These are phyloP conservation scores for Aristolochia californica DNA, from an alignment of 164 flowering plant species.

Conservation along the genomic window DNA sequence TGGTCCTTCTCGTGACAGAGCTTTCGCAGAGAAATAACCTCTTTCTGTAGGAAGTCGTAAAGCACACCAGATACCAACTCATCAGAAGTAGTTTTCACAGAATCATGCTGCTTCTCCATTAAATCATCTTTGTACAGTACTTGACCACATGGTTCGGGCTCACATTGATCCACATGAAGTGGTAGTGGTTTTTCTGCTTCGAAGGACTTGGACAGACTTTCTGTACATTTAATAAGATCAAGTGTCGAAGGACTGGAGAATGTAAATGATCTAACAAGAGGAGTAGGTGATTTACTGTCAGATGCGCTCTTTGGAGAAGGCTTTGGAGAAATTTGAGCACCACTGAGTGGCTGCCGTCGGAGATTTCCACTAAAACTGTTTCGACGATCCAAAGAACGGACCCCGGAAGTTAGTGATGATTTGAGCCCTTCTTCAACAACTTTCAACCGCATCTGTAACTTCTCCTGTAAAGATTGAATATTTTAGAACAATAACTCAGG, in stretches of 20 bases:
- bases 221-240: conserved; percentile 2
- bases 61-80: conserved; percentile 20
- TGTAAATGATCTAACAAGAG: conserved; percentile 23
- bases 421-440: conserved; percentile 17
- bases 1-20: conserved; percentile 20
- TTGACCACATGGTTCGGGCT: not conserved
- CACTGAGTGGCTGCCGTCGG: conserved; percentile 17
- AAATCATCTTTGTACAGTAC: not conserved
- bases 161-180: not conserved
- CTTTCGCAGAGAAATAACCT: conserved; percentile 23
- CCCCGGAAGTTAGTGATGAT: not conserved
- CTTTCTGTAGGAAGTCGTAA: conserved; percentile 24
- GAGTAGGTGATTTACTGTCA: too few species aligned
- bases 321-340: conserved; percentile 10
- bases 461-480: conserved; percentile 7
- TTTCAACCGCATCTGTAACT: conserved; percentile 14
- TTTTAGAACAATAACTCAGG: too few species aligned
- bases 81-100: not conserved
- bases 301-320: conserved; percentile 11
- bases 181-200: conserved; percentile 14
- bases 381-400: conserved; percentile 1
- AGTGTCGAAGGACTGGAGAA: not conserved
- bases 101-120: conserved; percentile 7
- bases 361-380: conserved; percentile 1
- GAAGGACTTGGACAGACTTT: conserved; percentile 18